These are phyloP conservation scores for Tylopilus subfusipes DNA, from an alignment of 768 basidiomycete genomes.

Conservation along the genomic window DNA sequence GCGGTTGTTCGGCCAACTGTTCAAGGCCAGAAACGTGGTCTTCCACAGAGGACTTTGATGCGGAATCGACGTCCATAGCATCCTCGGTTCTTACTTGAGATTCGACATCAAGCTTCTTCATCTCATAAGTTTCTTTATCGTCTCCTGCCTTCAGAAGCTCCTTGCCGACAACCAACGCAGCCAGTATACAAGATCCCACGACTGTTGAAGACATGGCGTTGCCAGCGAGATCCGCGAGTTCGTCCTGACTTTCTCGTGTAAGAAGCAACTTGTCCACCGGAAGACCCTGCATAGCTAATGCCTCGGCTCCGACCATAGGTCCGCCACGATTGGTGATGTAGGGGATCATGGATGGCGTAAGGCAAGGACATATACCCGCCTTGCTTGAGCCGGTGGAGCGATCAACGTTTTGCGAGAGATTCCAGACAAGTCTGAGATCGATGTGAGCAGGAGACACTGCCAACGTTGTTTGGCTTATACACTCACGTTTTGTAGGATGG, in stretches of 20 bases:
- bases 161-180: conserved; percentile 68
- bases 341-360: conserved; percentile 96
- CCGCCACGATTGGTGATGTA: conserved; percentile 95
- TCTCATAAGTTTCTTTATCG: conserved; percentile 66
- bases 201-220: conserved; percentile 99
- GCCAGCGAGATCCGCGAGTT: conserved; percentile 90
- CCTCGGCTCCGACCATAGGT: conserved; percentile 91
- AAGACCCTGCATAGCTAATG: conserved; percentile 90
- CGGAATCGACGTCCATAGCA: conserved; percentile 48
- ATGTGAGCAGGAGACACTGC: conserved; percentile 1
- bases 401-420: conserved; percentile 95
- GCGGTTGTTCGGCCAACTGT: conserved; percentile 53
- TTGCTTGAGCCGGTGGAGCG: conserved; percentile 78
- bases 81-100: conserved; percentile 33
- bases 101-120: conserved; percentile 43
- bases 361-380: conserved; percentile 84
- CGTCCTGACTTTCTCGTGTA: conserved; percentile 90
- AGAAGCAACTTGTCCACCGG: conserved; percentile 89
- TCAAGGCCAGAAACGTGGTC: conserved; percentile 73
- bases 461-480: background rate
- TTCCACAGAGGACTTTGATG: conserved; percentile 30
- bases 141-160: conserved; percentile 65
- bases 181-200: conserved; percentile 85
- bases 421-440: conserved; percentile 76
- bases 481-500: conserved; percentile 86